phyloP scores from a whole-genome alignment of 371 early-diverging fungal species.

The Phascolomyces articulosus region DNA sequence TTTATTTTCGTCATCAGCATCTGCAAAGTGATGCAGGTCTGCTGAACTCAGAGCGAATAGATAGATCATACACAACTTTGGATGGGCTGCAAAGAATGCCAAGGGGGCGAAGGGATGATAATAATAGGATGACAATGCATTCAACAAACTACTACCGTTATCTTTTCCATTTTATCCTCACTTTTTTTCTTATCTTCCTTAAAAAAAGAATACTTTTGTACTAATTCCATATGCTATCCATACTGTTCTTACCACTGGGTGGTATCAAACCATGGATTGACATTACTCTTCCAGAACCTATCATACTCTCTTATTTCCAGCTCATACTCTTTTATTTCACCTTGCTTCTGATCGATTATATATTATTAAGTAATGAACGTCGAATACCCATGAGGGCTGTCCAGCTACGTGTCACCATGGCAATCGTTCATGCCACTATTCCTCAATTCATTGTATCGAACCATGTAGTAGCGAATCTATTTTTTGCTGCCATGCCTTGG shows the following conservation, averaged over 20 bases:
- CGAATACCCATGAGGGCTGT: not conserved
- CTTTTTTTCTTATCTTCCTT: too few relatives aligned
- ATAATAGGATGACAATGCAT: too few relatives aligned
- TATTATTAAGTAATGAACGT: not conserved
- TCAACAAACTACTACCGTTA: too few relatives aligned
- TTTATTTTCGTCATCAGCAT: too few relatives aligned
- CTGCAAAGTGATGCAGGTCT: too few relatives aligned
- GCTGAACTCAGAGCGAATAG: too few relatives aligned
- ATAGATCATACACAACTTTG: too few relatives aligned
- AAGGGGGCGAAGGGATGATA: too few relatives aligned
- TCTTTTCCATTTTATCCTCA: too few relatives aligned
- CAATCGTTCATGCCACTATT: not conserved
- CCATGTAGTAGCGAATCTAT: conserved; percentile 5
- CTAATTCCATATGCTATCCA: too few relatives aligned
- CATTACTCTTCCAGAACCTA: not conserved
- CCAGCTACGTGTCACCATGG: conserved; percentile 2
- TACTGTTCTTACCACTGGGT: not conserved
- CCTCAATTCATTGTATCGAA: not conserved
- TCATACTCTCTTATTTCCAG: not conserved
- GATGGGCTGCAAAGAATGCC: too few relatives aligned
- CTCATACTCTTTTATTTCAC: not conserved
- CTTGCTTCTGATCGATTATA: not conserved
- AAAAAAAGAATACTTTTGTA: too few relatives aligned
- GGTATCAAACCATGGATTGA: not conserved
- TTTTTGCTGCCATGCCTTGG: conserved; percentile 37